Percentiles rank a stretch among this genome's conserved stretches.
Conservation (phyloP, 176 grass and related monocot species). For the sorghum (Sorghum bicolor) region Sorghum_bicolor_NCBIv3 NC_012870.2:80386501-80387000, state of each 20-base stretch:
- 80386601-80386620: conserved; percentile 83
- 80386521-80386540: not conserved
- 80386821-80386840: conserved; percentile 89
- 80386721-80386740: conserved; percentile 60
- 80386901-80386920: conserved; percentile 43
- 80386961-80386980: not conserved
- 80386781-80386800: conserved; percentile 91
- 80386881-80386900: not conserved
- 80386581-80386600: conserved; percentile 73
- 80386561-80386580: conserved; percentile 62
- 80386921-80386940: conserved; percentile 41
- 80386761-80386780: conserved; percentile 95
- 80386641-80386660: conserved; percentile 94
- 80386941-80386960: not conserved
- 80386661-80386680: conserved; percentile 18
- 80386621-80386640: conserved; percentile 98
- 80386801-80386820: conserved; percentile 95
- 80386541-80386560: not conserved
- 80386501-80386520: not conserved
- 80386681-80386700: not conserved
- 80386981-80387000: not conserved
- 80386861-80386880: conserved; percentile 15
- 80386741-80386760: conserved; percentile 84
- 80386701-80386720: not conserved
- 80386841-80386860: conserved; percentile 90